A percentile compares a stretch with the other conserved stretches of the same genome.
These are phyloP conservation scores for Penicillium soppii DNA, from an alignment of 495 filamentous ascomycete genomes.

Conservation along the genomic window DNA sequence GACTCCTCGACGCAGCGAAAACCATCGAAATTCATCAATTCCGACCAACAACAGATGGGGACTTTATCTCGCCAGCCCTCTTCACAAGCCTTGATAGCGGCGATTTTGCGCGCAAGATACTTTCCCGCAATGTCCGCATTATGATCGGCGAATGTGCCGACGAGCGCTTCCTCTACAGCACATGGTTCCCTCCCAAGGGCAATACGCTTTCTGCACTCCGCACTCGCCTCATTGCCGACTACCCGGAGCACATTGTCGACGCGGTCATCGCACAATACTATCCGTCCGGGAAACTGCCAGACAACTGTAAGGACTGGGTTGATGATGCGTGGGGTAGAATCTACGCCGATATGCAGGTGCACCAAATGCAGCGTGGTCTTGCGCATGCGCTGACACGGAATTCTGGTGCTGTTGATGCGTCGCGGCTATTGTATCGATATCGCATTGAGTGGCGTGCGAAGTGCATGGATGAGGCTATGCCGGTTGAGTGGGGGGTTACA, in stretches of 20 bases:
- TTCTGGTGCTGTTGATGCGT: constrained; percentile 23
- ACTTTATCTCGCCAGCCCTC: constrained; percentile 46
- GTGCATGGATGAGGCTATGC: constrained; percentile 40
- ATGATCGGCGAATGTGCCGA: constrained; percentile 56
- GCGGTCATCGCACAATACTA: constrained; percentile 45
- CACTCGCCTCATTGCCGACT: constrained; percentile 52
- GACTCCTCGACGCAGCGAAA: constrained; percentile 40
- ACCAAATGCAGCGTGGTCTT: constrained; percentile 44
- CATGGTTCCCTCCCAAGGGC: constrained; percentile 37
- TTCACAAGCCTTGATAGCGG: constrained; percentile 50
- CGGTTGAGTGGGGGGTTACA: constrained; percentile 55
- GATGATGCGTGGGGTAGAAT: constrained; percentile 53
- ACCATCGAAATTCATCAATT: constrained; percentile 49
- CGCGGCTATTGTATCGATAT: constrained; percentile 40
- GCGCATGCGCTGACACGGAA: constrained; percentile 31
- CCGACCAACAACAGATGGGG: constrained; percentile 50
- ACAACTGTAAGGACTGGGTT: constrained; percentile 30
- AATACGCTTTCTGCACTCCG: constrained; percentile 40
- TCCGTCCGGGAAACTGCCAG: constrained; percentile 29
- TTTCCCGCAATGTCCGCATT: constrained; percentile 44
- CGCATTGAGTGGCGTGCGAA: constrained; percentile 49
- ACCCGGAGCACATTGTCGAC: constrained; percentile 44
- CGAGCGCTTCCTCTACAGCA: constrained; percentile 53
- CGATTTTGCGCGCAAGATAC: constrained; percentile 41
- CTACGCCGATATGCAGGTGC: constrained; percentile 59